Base-by-base conservation (phyloP, 177 flowering plant genomes). In the Vitis hybrid region DNA sequence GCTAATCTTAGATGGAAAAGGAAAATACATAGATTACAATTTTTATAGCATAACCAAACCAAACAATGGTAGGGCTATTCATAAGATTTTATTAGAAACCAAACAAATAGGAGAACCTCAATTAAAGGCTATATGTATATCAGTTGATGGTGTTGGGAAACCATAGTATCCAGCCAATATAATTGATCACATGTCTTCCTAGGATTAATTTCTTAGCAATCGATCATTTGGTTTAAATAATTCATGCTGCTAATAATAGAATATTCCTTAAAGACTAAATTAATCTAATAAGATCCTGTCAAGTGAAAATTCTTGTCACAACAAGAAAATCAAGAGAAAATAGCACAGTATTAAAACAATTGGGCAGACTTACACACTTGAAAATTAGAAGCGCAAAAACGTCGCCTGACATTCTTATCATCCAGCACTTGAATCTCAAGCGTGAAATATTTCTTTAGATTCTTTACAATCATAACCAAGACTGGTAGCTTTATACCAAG, bases 381-480 rank as follows among this genome's bases (percentile, higher is more conserved):
- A 87, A 82, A 96, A 80, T 94, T 96, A 69, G 99, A 96, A 86
- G 99, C 94, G 62, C 99, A 87, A 74, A 96, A 94, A 6, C 99
- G 90, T 58, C 99, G 83, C 75, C 99, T 87, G 72, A 96, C 99
- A 86, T 96, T 96, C 86, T 94, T 96, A 75, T 96, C 97, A 75
- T 96, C 99, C 85, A 93, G 84, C 70, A 96, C 88, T 77, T 96
- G 99, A 71, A 96, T 91, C 91, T 96, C 98, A 85, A 96, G 91
- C 10, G 97, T 86, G 85, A 96, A 96, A 77, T 89, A 96, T 67
- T 96, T 92, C 86, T 89, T 94, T 65, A 89, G 70, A 80, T 94
- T 89, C 87, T 96, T 96, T 51, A 94, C 93, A 62, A 96, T 88
- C 79, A 96, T 73, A 66, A 96, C 97, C 82, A 96, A 78, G 80